Conservation (phyloP, 352 stramenopile species). For the Globisporangium okanoganense region DNA sequence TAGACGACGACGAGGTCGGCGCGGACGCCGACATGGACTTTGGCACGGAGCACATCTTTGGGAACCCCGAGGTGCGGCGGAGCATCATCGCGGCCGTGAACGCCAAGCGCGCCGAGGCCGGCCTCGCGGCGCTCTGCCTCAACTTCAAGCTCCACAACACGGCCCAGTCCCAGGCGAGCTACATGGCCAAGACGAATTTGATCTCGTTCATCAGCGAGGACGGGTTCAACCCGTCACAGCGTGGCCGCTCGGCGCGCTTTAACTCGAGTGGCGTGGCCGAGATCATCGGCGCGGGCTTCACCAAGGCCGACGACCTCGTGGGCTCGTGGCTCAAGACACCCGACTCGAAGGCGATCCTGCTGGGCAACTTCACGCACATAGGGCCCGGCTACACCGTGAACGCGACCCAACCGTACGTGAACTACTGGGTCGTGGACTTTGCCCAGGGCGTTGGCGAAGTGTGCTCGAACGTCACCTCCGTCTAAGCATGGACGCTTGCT, state of each 20-base stretch:
- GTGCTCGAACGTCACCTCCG: slow-evolving; percentile 3
- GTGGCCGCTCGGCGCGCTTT: slow-evolving; percentile 19
- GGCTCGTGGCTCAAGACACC: slow-evolving; percentile 19
- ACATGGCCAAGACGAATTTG: slow-evolving; percentile 19
- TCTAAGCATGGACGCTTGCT: neutral
- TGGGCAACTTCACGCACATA: slow-evolving; percentile 24
- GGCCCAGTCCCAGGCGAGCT: slow-evolving; percentile 18
- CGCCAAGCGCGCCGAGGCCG: neutral
- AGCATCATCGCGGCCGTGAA: slow-evolving; percentile 5
- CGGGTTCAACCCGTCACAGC: slow-evolving; percentile 17
- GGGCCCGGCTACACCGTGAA: slow-evolving; percentile 23
- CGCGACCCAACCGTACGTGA: slow-evolving; percentile 16
- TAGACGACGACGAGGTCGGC: slow-evolving; percentile 1
- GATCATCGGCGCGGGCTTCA: slow-evolving; percentile 21
- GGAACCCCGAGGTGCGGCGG: neutral
- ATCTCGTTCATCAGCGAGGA: slow-evolving; percentile 15
- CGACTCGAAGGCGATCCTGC: slow-evolving; percentile 4
- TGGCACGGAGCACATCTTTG: neutral
- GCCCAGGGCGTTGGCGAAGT: neutral
- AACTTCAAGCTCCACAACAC: slow-evolving; percentile 18
- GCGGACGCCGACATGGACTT: slow-evolving; percentile 5
- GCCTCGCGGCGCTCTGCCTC: neutral
- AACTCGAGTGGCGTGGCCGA: slow-evolving; percentile 25
- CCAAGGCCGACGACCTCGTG: slow-evolving; percentile 13
- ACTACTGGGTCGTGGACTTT: slow-evolving; percentile 27